phyloP scores from a whole-genome alignment of 371 early-diverging fungal species.

The Mucor piriformis region DNA sequence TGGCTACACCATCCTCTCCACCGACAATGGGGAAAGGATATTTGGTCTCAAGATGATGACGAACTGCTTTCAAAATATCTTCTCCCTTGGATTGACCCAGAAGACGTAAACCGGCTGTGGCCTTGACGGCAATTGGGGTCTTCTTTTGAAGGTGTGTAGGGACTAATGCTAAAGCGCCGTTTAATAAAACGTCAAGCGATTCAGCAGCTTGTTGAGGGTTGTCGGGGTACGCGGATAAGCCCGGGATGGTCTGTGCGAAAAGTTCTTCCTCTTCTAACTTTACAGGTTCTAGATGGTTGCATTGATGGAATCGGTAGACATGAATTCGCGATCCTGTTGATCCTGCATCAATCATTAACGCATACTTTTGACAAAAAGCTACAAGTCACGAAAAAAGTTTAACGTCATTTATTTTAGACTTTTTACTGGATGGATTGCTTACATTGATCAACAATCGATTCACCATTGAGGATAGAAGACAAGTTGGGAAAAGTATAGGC shows the following conservation, averaged over 20 bases:
- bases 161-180: constrained; percentile 70
- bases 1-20: constrained; percentile 71
- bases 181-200: constrained; percentile 79
- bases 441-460: background rate
- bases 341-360: constrained; percentile 94
- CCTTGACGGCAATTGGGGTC: constrained; percentile 93
- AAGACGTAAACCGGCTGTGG: constrained; percentile 92
- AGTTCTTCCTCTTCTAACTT: constrained; percentile 71
- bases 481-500: constrained; percentile 12
- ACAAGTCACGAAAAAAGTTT: background rate
- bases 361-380: constrained; percentile 49
- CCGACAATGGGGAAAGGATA: constrained; percentile 88
- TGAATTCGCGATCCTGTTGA: constrained; percentile 97
- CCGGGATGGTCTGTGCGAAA: constrained; percentile 87
- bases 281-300: constrained; percentile 47
- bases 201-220: constrained; percentile 78
- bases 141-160: constrained; percentile 69
- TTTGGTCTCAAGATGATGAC: constrained; percentile 56
- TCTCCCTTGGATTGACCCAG: constrained; percentile 71
- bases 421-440: background rate
- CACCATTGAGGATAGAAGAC: background rate
- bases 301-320: constrained; percentile 89
- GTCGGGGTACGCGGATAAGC: constrained; percentile 77
- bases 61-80: constrained; percentile 77
- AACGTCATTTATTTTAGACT: background rate